phyloP scores from a whole-genome alignment of 352 stramenopile species.

The Globisporangium carolinianum region DNA sequence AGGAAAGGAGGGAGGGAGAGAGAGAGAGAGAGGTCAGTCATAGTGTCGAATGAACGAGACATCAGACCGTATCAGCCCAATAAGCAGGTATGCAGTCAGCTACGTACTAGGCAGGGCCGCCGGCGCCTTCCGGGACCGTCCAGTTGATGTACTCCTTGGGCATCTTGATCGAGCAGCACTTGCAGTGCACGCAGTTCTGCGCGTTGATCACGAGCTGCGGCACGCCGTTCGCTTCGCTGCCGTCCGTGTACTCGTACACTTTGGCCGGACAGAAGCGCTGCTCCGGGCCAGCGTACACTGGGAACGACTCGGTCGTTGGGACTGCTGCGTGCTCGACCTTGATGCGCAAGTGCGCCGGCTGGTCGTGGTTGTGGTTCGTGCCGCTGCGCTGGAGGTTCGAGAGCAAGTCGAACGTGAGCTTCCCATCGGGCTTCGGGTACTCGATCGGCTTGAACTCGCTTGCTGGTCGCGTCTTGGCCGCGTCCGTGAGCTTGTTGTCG shows the following conservation, averaged over 20 bases:
- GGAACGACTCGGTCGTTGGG: conserved; percentile 82
- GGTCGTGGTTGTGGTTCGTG: conserved; percentile 98
- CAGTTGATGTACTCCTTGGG: conserved; percentile 98
- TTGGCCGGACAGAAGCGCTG: conserved; percentile 97
- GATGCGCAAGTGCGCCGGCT: conserved; percentile 95
- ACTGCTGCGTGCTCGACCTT: conserved; percentile 88
- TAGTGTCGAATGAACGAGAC: neutral
- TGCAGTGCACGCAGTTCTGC: conserved; percentile 99
- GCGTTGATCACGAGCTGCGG: conserved; percentile 97
- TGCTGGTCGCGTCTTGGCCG: conserved; percentile 88
- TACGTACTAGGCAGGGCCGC: conserved; percentile 95
- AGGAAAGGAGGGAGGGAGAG: conserved; percentile 15
- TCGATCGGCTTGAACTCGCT: conserved; percentile 89
- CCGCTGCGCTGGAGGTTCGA: conserved; percentile 96
- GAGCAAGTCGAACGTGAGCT: conserved; percentile 98
- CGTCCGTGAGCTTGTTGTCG: conserved; percentile 76
- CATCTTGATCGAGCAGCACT: conserved; percentile 99
- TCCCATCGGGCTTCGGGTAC: conserved; percentile 96
- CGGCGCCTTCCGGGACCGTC: conserved; percentile 97
- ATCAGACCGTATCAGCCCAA: too few species aligned
- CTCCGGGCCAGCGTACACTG: conserved; percentile 95
- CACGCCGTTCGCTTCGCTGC: conserved; percentile 76
- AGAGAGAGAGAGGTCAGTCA: conserved; percentile 7
- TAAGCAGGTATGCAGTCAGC: neutral
- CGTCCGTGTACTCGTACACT: conserved; percentile 98